Percentiles rank a stretch among this genome's conserved stretches.
Conservation (phyloP, 768 basidiomycete genomes). For the Cystobasidium tubakii region DNA sequence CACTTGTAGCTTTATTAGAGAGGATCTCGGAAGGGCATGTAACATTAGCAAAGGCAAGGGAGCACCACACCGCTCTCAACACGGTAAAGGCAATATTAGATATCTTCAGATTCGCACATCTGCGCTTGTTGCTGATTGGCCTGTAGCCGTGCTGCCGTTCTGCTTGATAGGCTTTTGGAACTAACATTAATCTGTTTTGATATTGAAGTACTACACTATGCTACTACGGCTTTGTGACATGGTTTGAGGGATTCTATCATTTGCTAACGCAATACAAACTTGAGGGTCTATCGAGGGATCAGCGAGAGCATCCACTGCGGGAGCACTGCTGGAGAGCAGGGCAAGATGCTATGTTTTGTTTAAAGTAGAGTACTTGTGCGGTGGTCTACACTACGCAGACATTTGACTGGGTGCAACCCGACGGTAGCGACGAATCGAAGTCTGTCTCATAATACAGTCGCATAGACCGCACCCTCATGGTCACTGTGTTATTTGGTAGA, state of each 20-base stretch:
- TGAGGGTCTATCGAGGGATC: neutral
- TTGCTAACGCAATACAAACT: neutral
- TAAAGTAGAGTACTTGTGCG: too few species aligned
- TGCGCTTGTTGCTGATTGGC: too few species aligned
- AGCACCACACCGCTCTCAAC: neutral
- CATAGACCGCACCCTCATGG: neutral
- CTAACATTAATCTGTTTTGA: too few species aligned
- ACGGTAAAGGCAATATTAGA: too few species aligned
- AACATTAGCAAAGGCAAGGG: neutral
- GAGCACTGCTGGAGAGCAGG: too few species aligned
- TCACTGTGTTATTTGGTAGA: neutral
- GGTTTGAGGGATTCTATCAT: neutral
- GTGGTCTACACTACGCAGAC: neutral
- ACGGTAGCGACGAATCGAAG: neutral
- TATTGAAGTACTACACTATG: too few species aligned
- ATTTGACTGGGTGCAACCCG: neutral
- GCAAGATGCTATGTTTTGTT: too few species aligned
- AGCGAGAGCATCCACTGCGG: neutral
- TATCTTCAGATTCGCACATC: too few species aligned
- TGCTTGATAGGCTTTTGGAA: too few species aligned
- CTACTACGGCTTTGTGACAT: too few species aligned
- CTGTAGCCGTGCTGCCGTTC: too few species aligned
- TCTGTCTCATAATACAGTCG: conserved; percentile 2
- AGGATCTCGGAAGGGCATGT: neutral
- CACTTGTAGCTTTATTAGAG: neutral